Base-by-base conservation (phyloP, 148 eudicot genomes). In the Rhododendron griersonianum region DNA sequence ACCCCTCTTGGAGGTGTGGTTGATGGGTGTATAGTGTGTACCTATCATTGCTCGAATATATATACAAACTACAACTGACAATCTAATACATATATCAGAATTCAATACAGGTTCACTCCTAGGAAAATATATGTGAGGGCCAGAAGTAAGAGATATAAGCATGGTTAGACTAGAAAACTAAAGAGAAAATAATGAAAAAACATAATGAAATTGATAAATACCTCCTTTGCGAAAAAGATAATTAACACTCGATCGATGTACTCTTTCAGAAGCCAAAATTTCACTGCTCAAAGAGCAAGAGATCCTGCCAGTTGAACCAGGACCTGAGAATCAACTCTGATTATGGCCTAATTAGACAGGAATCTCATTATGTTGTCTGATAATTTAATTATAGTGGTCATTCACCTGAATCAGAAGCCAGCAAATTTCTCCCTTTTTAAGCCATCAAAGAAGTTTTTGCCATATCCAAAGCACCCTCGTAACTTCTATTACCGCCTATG, bases 381-480 rank as follows among this genome's bases (percentile, higher is more conserved):
- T 18, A 41, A 18, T 18, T 37, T 15, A 41, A 76, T 41, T 41
- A 21, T 45, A 76, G 48, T 76, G 37, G 44, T 74, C 78, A 74
- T 74, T 74, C 78, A 74, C 44, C 19, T 18, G 80, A 44, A 41
- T 18, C n/a, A 41, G 45, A 76, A 76, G 11, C 47, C 45, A 23
- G 11, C 23, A 7, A 41, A 39, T 39, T 63, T 51, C 4, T 18
- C 53, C 23, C 18, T 81, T 10, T 78, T 86, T 82, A 84, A 48
- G 89, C 84, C 78, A 83, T 86, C 57, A 92, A 76, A 67, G 92
- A 92, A 78, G 91, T 91, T 84, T 86, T 90, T 28, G 93, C 93
- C 94, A 93, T 91, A 63, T 92, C 94, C 80, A 93, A 84, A 85
- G 93, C 92, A 71, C 95, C 95, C 41, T 93, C 91, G 15, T 91